phyloP scores from a whole-genome alignment of 202 grass and related monocot genomes.

The Musa balbisiana region DNA sequence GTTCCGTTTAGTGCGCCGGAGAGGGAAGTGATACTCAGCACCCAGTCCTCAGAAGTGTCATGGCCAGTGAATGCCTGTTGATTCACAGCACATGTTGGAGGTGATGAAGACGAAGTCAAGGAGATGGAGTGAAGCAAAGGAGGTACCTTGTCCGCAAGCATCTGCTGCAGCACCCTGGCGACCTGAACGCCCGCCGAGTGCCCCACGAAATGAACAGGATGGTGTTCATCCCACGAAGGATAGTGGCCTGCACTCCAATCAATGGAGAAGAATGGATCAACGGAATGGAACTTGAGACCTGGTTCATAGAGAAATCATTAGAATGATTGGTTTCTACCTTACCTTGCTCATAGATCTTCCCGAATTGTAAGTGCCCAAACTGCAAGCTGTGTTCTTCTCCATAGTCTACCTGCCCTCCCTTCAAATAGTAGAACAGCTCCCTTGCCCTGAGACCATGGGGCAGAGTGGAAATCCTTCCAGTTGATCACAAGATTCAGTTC shows the following conservation, averaged over 20 bases:
- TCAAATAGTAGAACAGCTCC: conserved; percentile 94
- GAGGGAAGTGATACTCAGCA: conserved; percentile 24
- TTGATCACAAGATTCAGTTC: not conserved
- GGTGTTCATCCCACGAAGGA: conserved; percentile 25
- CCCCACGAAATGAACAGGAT: conserved; percentile 34
- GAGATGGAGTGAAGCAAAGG: too few relatives aligned
- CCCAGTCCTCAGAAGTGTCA: conserved; percentile 6
- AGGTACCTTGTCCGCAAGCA: too few relatives aligned
- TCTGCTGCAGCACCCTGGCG: too few relatives aligned
- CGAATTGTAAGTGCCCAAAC: conserved; percentile 56
- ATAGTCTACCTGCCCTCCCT: conserved; percentile 87
- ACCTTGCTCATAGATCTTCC: conserved; percentile 66
- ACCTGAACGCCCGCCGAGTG: too few relatives aligned
- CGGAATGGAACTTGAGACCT: too few relatives aligned
- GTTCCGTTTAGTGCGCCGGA: conserved; percentile 86
- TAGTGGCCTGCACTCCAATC: conserved; percentile 51
- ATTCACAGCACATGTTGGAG: too few relatives aligned
- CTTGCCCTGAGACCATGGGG: conserved; percentile 40
- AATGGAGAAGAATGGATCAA: conserved; percentile 8
- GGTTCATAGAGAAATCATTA: too few relatives aligned
- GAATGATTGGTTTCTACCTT: not conserved
- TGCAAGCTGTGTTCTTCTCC: conserved; percentile 65
- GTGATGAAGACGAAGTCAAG: too few relatives aligned
- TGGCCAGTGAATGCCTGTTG: conserved; percentile 1
- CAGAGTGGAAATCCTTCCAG: not conserved